These are phyloP conservation scores for Ophiosphaerella narmari DNA, from an alignment of 2,329 filamentous ascomycete species.

Conservation along the genomic window DNA sequence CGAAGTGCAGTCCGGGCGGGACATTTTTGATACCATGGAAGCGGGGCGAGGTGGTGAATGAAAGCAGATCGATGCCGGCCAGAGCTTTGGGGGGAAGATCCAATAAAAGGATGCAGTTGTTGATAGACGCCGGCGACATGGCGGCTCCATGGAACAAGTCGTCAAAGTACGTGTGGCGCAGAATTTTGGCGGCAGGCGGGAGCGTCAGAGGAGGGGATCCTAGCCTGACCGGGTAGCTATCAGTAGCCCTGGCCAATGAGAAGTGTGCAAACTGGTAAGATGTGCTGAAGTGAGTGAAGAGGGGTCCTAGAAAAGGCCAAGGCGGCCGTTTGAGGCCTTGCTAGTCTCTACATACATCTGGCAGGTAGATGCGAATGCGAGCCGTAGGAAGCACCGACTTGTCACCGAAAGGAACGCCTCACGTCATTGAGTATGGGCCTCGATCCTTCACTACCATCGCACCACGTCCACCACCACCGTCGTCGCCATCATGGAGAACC, in stretches of 20 bases:
- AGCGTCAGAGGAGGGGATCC: conserved; percentile 14
- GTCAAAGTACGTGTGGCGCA: conserved; percentile 42
- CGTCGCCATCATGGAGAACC: conserved; percentile 47
- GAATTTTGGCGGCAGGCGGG: conserved; percentile 34
- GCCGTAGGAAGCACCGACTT: neutral
- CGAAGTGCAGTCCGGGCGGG: conserved; percentile 63
- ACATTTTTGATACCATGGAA: conserved; percentile 66
- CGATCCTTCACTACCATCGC: neutral
- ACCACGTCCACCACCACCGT: neutral
- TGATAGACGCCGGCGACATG: conserved; percentile 42
- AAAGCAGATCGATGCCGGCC: conserved; percentile 61
- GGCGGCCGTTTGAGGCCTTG: too few species aligned
- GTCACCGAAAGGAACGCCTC: conserved; percentile 16
- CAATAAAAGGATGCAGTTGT: conserved; percentile 49
- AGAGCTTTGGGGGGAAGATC: conserved; percentile 52
- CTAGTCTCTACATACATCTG: too few species aligned
- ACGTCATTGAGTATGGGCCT: conserved; percentile 13
- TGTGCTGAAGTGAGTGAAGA: too few species aligned
- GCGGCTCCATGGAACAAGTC: conserved; percentile 38
- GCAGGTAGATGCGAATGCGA: too few species aligned
- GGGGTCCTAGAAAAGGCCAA: too few species aligned
- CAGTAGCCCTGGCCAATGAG: too few species aligned
- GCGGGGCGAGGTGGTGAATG: conserved; percentile 65
- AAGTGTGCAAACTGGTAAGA: too few species aligned
- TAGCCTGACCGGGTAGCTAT: too few species aligned